phyloP scores from a whole-genome alignment of 1,139 yeast genomes.

The Protomyces arabidopsidicola region DNA sequence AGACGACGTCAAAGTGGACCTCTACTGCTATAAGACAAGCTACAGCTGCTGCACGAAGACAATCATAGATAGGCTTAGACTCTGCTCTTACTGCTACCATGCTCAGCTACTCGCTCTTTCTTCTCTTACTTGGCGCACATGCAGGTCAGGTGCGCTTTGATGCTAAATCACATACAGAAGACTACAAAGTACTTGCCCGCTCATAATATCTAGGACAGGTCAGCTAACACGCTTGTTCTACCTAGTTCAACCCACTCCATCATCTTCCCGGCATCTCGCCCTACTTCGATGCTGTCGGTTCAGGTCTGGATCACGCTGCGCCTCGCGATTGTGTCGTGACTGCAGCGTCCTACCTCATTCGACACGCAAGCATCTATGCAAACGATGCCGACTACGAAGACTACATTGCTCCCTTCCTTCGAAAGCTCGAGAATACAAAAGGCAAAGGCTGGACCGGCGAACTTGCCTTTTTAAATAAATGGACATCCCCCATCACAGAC shows the following conservation, averaged over 20 bases:
- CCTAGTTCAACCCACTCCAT: conserved; percentile 11
- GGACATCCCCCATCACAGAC: conserved; percentile 17
- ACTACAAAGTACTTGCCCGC: background rate
- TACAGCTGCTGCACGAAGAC: too few relatives aligned
- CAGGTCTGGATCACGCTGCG: conserved; percentile 14
- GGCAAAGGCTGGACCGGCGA: conserved; percentile 12
- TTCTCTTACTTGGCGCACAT: background rate
- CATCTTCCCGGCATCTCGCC: conserved; percentile 25
- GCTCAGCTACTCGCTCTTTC: background rate
- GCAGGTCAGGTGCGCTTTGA: conserved; percentile 11
- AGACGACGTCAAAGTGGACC: too few relatives aligned
- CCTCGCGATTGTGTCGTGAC: conserved; percentile 21
- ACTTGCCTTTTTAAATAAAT: conserved; percentile 8
- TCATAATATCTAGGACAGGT: too few relatives aligned
- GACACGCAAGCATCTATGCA: conserved; percentile 25
- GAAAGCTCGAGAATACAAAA: conserved; percentile 6
- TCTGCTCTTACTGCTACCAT: background rate
- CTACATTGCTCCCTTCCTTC: conserved; percentile 19
- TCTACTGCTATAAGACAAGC: too few relatives aligned
- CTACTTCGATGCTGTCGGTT: conserved; percentile 24
- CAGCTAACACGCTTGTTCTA: background rate
- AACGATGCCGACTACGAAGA: conserved; percentile 22
- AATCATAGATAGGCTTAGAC: too few relatives aligned
- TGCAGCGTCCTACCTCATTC: conserved; percentile 21
- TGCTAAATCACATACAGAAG: conserved; percentile 14